These are phyloP conservation scores for Xanthoconium stramineum DNA, from an alignment of 768 basidiomycete genomes.

Conservation along the genomic window DNA sequence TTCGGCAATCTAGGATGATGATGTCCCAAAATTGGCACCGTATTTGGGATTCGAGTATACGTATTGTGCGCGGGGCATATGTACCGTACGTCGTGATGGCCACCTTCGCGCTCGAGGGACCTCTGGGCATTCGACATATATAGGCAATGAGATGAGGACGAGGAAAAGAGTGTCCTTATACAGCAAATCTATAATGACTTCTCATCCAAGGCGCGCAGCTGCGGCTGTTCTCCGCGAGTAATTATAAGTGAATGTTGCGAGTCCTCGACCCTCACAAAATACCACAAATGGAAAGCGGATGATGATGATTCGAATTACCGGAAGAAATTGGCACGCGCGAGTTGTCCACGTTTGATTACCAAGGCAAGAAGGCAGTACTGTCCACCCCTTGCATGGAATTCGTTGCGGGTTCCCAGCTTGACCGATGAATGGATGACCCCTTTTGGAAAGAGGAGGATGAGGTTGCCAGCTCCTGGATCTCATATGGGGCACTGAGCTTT, in stretches of 20 bases:
- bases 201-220: not conserved
- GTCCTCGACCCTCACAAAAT: not conserved
- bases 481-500: too few species aligned
- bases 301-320: not conserved
- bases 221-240: too few species aligned
- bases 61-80: too few species aligned
- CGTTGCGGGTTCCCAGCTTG: too few species aligned
- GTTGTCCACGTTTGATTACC: too few species aligned
- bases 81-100: too few species aligned
- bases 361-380: too few species aligned
- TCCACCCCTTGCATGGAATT: too few species aligned
- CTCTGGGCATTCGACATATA: not conserved
- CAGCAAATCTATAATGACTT: not conserved
- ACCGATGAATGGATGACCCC: too few species aligned
- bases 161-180: conserved; percentile 2
- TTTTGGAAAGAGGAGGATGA: conserved; percentile 1
- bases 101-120: too few species aligned
- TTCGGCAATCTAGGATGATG: conserved; percentile 7
- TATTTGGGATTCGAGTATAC: not conserved
- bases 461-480: not conserved
- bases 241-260: too few species aligned
- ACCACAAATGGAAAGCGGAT: not conserved
- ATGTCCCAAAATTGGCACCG: not conserved
- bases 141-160: conserved; percentile 1
- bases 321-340: not conserved